A percentile compares a stretch with the other conserved stretches of the same genome.
Evolutionary conservation across 805 yeast genomes (phyloP).

Genomic region (Metschnikowia reukaufii): DNA sequence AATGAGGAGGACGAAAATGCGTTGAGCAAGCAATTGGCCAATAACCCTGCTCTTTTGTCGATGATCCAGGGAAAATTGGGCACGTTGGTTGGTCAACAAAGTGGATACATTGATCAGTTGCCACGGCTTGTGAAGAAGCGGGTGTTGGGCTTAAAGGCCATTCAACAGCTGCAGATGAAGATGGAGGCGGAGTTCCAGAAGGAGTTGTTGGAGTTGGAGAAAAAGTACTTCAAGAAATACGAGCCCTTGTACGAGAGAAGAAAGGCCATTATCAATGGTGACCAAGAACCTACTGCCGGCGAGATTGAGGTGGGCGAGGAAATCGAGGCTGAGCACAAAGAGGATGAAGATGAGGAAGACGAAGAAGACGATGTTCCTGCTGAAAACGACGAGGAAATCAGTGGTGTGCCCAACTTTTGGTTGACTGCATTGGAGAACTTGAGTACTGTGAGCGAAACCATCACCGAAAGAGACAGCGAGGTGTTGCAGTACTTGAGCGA

Average conservation of each 20-base stretch:
- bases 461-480: constrained; percentile 87
- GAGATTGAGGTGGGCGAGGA: constrained; percentile 79
- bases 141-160: constrained; percentile 75
- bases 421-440: constrained; percentile 90
- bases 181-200: constrained; percentile 90
- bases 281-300: constrained; percentile 69
- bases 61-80: constrained; percentile 90
- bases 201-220: constrained; percentile 84
- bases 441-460: constrained; percentile 74
- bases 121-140: constrained; percentile 73
- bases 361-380: constrained; percentile 46
- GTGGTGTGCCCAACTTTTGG: constrained; percentile 96
- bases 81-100: constrained; percentile 76
- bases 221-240: constrained; percentile 69
- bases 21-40: constrained; percentile 53
- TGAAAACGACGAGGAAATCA: constrained; percentile 39
- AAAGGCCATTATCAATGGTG: constrained; percentile 69
- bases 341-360: constrained; percentile 41
- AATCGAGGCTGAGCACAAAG: constrained; percentile 57
- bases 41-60: constrained; percentile 79
- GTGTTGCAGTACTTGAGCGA: constrained; percentile 69
- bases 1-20: constrained; percentile 48
- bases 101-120: constrained; percentile 79
- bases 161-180: constrained; percentile 76
- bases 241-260: constrained; percentile 76